Evolutionary conservation across 192 early-diverging fungal genomes (phyloP).

Genomic region (Jimgerdemannia flammicorona): DNA sequence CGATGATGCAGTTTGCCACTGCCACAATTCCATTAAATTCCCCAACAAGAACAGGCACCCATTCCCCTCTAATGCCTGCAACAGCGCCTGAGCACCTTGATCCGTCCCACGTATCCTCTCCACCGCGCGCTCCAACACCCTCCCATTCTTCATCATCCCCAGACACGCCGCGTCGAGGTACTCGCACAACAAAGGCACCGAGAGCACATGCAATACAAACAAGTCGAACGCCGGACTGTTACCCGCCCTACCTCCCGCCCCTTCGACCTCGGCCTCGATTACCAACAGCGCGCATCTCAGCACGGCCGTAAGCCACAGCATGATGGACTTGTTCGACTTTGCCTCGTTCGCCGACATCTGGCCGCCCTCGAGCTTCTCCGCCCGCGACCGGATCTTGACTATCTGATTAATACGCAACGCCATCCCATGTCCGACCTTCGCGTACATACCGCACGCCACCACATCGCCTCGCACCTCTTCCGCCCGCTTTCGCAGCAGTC

Average conservation of each 20-base stretch:
- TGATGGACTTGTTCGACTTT: conserved; percentile 13
- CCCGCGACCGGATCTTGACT: conserved; percentile 9
- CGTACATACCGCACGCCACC: not conserved
- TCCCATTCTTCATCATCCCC: not conserved
- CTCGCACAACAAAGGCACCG: not conserved
- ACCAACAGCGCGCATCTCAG: conserved; percentile 13
- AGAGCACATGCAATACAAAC: conserved; percentile 6
- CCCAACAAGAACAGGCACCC: conserved; percentile 24
- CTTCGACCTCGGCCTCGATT: conserved; percentile 5
- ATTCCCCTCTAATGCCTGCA: conserved; percentile 12
- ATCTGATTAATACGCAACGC: conserved; percentile 2
- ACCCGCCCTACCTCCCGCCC: not conserved
- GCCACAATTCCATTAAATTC: conserved; percentile 20
- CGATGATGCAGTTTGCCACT: not conserved
- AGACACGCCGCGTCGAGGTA: not conserved
- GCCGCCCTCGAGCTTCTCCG: conserved; percentile 1
- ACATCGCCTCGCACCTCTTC: not conserved
- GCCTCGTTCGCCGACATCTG: not conserved
- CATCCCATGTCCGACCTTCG: not conserved
- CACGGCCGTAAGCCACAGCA: conserved; percentile 22
- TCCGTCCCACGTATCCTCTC: not conserved
- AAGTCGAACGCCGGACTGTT: conserved; percentile 1
- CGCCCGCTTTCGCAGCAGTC: conserved; percentile 5
- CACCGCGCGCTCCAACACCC: conserved; percentile 1
- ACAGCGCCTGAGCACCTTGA: not conserved